Percentiles rank a stretch among this genome's conserved stretches.
Evolutionary conservation across 305 asterid species (phyloP).

Genomic region (Rubia peregrina): DNA sequence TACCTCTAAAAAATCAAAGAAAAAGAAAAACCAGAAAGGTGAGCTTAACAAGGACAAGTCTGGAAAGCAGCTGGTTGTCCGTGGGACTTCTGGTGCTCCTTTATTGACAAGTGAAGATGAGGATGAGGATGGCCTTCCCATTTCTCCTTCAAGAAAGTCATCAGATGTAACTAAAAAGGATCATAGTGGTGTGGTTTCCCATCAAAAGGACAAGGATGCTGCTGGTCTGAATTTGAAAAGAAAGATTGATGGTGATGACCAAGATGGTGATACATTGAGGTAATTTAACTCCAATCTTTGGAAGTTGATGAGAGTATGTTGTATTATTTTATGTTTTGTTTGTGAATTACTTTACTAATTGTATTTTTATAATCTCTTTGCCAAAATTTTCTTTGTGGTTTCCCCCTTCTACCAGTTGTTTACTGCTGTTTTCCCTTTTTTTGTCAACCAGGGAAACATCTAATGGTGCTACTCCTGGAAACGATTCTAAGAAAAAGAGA

Average conservation of each 20-base stretch:
- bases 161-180: slow-evolving; percentile 21
- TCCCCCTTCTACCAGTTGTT: background rate
- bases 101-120: slow-evolving; percentile 79
- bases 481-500: slow-evolving; percentile 42
- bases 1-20: slow-evolving; percentile 37
- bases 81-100: slow-evolving; percentile 32
- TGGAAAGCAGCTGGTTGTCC: slow-evolving; percentile 38
- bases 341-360: background rate
- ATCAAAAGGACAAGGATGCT: slow-evolving; percentile 27
- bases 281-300: background rate
- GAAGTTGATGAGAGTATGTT: background rate
- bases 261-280: slow-evolving; percentile 30
- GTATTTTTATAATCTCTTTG: background rate
- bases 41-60: slow-evolving; percentile 32
- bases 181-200: slow-evolving; percentile 23
- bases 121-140: slow-evolving; percentile 90
- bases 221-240: slow-evolving; percentile 41
- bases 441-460: slow-evolving; percentile 28
- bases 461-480: slow-evolving; percentile 23
- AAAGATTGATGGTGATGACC: slow-evolving; percentile 39
- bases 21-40: slow-evolving; percentile 40
- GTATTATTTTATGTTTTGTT: background rate
- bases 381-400: background rate
- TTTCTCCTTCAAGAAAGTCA: slow-evolving; percentile 26
- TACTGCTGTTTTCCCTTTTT: background rate